Conservation (phyloP, 2,329 filamentous ascomycete genomes). For the Cladobotryum protrusum region DNA sequence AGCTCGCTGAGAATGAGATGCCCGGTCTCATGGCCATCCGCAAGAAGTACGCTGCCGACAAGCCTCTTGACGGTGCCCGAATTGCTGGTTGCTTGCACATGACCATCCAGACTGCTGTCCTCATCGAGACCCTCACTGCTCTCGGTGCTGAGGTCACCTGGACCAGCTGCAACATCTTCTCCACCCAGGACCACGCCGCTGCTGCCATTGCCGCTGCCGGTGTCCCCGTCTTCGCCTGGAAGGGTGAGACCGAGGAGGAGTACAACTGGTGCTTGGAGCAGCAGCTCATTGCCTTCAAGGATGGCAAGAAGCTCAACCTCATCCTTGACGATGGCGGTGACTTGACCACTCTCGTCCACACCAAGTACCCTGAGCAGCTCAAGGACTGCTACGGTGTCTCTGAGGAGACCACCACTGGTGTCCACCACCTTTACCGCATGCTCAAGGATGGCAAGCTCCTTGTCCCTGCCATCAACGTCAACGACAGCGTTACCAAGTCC, state of each 20-base stretch:
- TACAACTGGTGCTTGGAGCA: conserved; percentile 99
- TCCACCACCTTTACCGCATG: conserved; percentile 99
- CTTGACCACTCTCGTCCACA: conserved; percentile 91
- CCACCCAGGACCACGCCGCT: conserved; percentile 96
- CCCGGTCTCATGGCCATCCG: conserved; percentile 96
- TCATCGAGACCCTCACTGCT: conserved; percentile 93
- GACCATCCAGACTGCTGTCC: conserved; percentile 99
- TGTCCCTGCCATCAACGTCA: conserved; percentile 97
- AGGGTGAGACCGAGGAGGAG: conserved; percentile 97
- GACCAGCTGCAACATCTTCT: conserved; percentile 99
- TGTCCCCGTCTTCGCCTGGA: conserved; percentile 76
- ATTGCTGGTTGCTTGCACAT: conserved; percentile 99
- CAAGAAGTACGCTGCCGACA: conserved; percentile 82
- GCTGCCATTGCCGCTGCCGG: conserved; percentile 92
- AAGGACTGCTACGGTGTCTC: conserved; percentile 97
- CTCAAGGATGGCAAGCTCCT: conserved; percentile 85
- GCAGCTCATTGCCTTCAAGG: conserved; percentile 95
- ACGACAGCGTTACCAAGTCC: conserved; percentile 99
- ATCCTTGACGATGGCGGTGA: conserved; percentile 99
- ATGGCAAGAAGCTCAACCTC: conserved; percentile 92
- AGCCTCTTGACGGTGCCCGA: conserved; percentile 88
- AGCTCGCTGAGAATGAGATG: conserved; percentile 95
- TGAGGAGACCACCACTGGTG: conserved; percentile 98
- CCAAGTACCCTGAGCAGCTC: conserved; percentile 97
- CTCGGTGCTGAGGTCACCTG: conserved; percentile 98